Base-by-base conservation (phyloP, 352 stramenopile genomes). In the Phytophthora kernoviae region DNA sequence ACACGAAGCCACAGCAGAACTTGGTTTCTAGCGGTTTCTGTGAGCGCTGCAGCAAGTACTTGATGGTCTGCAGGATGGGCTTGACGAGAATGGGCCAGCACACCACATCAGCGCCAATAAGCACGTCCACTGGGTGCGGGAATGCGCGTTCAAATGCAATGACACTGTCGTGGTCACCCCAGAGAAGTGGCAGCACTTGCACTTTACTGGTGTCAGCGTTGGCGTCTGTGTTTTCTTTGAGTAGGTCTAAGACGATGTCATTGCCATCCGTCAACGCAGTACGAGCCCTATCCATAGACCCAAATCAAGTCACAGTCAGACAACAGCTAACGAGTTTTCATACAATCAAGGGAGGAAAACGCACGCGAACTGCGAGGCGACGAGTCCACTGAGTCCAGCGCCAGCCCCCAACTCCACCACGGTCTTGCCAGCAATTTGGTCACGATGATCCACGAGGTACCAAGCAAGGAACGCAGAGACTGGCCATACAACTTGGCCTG, bases 401-500 rank as follows among this genome's bases (percentile, higher is more conserved):
- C 79, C 76, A 15, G 79, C 71, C 5, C 79, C 76, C 2, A 88
- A 27, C 59, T 87, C 76, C 48, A 87, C 68, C 21, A 88, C 73
- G 0, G 53, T 81, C 49, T 84, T 84, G 36, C 62, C 71, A 18
- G 21, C 61, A 14, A 88, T 55, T 17, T 83, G 60, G 0, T 77
- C 37, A 0, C 65, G 50, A 18, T 78, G 72, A 6, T 63, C 48
- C 27, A 70, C 49, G 7, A 79, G 51, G 32, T 75, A 78, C 72
- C 76, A 87, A n/a, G 75, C 74, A 21, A 88, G 55, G 48, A 87
- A 83, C 12, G 73, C 67, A 7, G 81, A 91, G 18, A 90, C 81
- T 10, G 79, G 83, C 83, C 80, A 92, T 42, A 92, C 75, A 0
- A 92, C 71, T 82, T 92, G 83, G 34, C 83, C 83, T 32, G 83